Percentiles rank a stretch among this genome's conserved stretches.
These are phyloP conservation scores for Neurospora terricola DNA, from an alignment of 495 filamentous ascomycete species.

Conservation along the genomic window DNA sequence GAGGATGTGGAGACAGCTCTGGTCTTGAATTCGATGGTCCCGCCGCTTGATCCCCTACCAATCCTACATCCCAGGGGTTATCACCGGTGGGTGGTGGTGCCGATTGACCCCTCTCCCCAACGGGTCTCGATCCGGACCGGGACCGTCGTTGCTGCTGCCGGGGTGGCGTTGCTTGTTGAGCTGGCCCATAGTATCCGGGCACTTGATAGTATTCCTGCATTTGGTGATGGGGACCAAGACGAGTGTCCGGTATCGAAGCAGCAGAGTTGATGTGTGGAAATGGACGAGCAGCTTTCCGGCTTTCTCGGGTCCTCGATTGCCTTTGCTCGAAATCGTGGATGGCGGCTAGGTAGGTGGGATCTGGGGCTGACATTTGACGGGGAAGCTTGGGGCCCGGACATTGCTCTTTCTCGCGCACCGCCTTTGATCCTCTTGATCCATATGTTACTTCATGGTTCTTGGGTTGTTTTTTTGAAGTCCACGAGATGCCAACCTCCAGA, in stretches of 20 bases:
- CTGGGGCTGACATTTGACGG: constrained; percentile 32
- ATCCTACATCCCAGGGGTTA: constrained; percentile 31
- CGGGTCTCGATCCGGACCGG: constrained; percentile 18
- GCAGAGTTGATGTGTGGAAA: background rate
- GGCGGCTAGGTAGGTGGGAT: constrained; percentile 31
- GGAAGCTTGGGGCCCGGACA: constrained; percentile 21
- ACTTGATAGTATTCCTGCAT: constrained; percentile 23
- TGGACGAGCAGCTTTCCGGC: background rate
- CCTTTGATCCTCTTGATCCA: constrained; percentile 17
- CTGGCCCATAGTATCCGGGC: background rate
- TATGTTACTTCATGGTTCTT: constrained; percentile 35
- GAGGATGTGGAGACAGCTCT: background rate
- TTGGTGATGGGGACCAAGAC: constrained; percentile 12
- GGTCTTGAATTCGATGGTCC: background rate
- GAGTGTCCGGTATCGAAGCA: background rate
- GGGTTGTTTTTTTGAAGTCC: constrained; percentile 24
- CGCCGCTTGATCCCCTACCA: background rate
- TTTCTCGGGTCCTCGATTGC: constrained; percentile 16
- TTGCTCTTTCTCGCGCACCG: constrained; percentile 20
- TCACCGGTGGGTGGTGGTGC: constrained; percentile 35
- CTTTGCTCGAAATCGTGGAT: constrained; percentile 22
- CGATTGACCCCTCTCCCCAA: constrained; percentile 32
- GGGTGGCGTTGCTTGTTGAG: constrained; percentile 3
- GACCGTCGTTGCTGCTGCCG: constrained; percentile 16
- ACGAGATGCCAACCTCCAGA: constrained; percentile 37